Percentiles rank a stretch among this genome's conserved stretches.
These are phyloP conservation scores for Ophiostoma quercus DNA, from an alignment of 2,329 filamentous ascomycete genomes.

Conservation along the genomic window DNA sequence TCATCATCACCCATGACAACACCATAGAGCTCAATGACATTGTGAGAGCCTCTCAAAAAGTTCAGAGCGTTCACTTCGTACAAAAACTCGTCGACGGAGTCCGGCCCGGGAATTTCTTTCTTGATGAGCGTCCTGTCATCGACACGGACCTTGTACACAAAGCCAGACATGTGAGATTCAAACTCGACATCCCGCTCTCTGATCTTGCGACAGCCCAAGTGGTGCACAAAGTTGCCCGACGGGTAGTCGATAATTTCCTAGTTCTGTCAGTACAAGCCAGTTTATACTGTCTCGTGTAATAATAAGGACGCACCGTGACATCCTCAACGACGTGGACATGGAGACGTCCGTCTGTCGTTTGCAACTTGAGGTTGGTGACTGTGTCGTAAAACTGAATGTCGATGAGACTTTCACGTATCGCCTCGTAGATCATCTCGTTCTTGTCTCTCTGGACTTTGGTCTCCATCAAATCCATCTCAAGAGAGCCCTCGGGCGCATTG, in stretches of 20 bases:
- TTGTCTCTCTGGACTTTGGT: slow-evolving; percentile 86
- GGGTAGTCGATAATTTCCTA: slow-evolving; percentile 87
- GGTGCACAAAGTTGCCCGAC: slow-evolving; percentile 63
- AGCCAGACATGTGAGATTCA: slow-evolving; percentile 89
- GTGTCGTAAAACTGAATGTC: slow-evolving; percentile 96
- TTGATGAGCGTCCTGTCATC: slow-evolving; percentile 72
- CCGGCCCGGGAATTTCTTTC: slow-evolving; percentile 94
- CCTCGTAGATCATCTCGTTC: slow-evolving; percentile 86
- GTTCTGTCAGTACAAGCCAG: slow-evolving; percentile 12
- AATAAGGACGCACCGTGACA: slow-evolving; percentile 57
- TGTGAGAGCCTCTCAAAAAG: slow-evolving; percentile 63
- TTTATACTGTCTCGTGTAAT: background rate
- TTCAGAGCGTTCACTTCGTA: slow-evolving; percentile 97
- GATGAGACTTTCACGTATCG: slow-evolving; percentile 83
- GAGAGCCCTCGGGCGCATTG: slow-evolving; percentile 68
- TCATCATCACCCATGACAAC: slow-evolving; percentile 78
- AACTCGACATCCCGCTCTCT: slow-evolving; percentile 74
- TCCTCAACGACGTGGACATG: slow-evolving; percentile 99
- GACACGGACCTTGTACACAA: slow-evolving; percentile 87
- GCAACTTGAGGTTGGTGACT: slow-evolving; percentile 89
- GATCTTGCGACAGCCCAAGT: slow-evolving; percentile 61
- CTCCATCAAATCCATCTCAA: slow-evolving; percentile 75
- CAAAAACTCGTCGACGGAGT: slow-evolving; percentile 91
- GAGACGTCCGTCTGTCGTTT: slow-evolving; percentile 79
- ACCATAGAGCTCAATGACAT: slow-evolving; percentile 81